Evolutionary conservation across 495 filamentous ascomycete species (phyloP), one percentile per base, ranked within the genome.

Genomic region (Lophiotrema nucula): DNA sequence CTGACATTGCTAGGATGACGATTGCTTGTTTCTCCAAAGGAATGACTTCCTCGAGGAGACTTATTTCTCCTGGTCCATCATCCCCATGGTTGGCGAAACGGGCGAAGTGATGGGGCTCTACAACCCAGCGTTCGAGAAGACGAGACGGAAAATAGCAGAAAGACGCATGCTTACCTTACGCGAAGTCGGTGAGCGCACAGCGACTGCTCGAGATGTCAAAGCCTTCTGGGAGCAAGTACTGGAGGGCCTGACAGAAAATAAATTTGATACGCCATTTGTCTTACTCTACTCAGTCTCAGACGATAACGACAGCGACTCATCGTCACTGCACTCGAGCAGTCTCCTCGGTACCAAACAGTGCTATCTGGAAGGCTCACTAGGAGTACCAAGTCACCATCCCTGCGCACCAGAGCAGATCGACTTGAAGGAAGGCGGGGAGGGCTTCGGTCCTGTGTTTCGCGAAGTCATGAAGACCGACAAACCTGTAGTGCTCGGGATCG

Each of bases 101-200:
- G 69, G 68, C 37, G 58, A 54, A 18, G 67, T 67, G 16, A 64
- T 60, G 59, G 69, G 67, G 5, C 53, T 69, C 3, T 72, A 70
- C 53, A 70, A 72, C 27, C 65, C 67, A 0, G 67, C 64, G 3
- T 62, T 66, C 31, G 70, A 73, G 38, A 66, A 67, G 42, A 73
- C 70, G 5, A 19, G 58, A 11, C 65, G 62, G 15, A 69, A 67
- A 19, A 67, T 73, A 21, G 62, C 67, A 13, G 70, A 72, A 41
- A 46, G 70, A 16, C 66, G 68, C n/a, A 69, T 68, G 67, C 52
- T 69, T 11, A 69, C 67, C 1, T 33, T 66, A 18, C 78, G 82
- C 42, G 86, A 88, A 67, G 74, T 88, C n/a, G 85, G 86, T 46
- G 83, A 88, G 64, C 80, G 76, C 39, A 88, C 83, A 4, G 81